Evolutionary conservation across 2,329 filamentous ascomycete genomes (phyloP).

Genomic region (Aspergillus sp.): DNA sequence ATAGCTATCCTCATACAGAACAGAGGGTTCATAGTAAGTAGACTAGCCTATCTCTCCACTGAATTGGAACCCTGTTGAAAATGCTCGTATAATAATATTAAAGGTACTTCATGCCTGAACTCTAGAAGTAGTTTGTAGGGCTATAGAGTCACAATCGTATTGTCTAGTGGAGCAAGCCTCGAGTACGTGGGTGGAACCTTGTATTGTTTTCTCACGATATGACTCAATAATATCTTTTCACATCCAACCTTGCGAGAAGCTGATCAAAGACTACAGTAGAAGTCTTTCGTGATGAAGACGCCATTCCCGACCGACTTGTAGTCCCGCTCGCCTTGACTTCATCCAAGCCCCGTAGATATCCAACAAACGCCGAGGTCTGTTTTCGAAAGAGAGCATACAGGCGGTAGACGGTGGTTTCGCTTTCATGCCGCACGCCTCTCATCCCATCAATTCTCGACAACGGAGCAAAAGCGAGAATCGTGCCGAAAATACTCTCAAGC

Average conservation of each 20-base stretch:
- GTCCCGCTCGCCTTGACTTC: constrained; percentile 56
- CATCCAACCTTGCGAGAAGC: constrained; percentile 67
- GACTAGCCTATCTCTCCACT: too few relatives aligned
- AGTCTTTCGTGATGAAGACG: constrained; percentile 31
- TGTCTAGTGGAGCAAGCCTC: neutral
- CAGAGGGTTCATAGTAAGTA: too few relatives aligned
- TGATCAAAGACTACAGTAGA: constrained; percentile 64
- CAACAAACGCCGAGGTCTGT: constrained; percentile 70
- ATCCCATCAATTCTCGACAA: constrained; percentile 34
- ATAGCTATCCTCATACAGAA: too few relatives aligned
- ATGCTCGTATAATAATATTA: too few relatives aligned
- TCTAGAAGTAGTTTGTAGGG: too few relatives aligned
- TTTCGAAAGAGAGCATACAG: constrained; percentile 67
- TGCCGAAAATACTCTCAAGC: constrained; percentile 71
- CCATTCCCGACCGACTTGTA: constrained; percentile 21
- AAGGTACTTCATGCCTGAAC: too few relatives aligned
- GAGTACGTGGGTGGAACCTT: neutral
- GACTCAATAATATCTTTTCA: constrained; percentile 62
- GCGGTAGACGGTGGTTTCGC: constrained; percentile 41
- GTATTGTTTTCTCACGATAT: neutral
- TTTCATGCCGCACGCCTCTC: constrained; percentile 39
- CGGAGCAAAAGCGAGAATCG: constrained; percentile 67
- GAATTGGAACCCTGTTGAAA: too few relatives aligned
- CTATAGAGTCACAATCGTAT: neutral
- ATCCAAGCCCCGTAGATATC: constrained; percentile 66